Evolutionary conservation across 805 yeast genomes (phyloP).

Genomic region (Spencermartinsiella europaea): DNA sequence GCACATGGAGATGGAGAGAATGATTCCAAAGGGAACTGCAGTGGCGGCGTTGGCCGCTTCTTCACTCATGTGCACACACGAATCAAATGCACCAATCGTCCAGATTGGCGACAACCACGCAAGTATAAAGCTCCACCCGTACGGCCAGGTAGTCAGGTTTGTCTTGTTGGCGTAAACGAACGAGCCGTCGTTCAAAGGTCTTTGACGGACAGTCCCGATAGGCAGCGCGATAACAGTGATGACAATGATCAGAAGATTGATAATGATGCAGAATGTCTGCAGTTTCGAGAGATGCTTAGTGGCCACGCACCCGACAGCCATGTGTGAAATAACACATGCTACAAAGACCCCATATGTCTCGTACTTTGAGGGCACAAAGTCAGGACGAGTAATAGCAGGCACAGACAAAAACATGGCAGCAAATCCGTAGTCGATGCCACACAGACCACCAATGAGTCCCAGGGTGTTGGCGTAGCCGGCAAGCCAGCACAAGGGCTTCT

Average conservation of each 20-base stretch:
- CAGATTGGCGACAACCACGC: constrained; percentile 65
- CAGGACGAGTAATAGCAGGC: constrained; percentile 44
- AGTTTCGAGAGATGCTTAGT: constrained; percentile 52
- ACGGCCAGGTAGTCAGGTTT: constrained; percentile 51
- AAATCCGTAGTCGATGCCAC: constrained; percentile 67
- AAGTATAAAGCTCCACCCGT: constrained; percentile 51
- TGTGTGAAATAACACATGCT: constrained; percentile 52
- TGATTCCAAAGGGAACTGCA: constrained; percentile 62
- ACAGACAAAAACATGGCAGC: constrained; percentile 48
- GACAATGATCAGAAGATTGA: constrained; percentile 48
- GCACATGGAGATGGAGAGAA: constrained; percentile 53
- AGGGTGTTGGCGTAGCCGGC: constrained; percentile 66
- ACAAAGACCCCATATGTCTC: constrained; percentile 61
- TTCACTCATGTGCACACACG: constrained; percentile 68
- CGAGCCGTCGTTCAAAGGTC: constrained; percentile 42
- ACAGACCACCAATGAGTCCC: constrained; percentile 61
- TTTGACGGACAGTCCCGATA: constrained; percentile 16
- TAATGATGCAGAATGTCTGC: constrained; percentile 53
- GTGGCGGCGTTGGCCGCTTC: constrained; percentile 59
- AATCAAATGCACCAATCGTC: constrained; percentile 72
- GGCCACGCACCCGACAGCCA: constrained; percentile 49
- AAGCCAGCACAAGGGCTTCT: constrained; percentile 52
- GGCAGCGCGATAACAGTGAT: constrained; percentile 36
- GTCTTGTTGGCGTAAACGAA: constrained; percentile 52
- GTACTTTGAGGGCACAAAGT: constrained; percentile 48